These are phyloP conservation scores for Cryptosporidium bovis DNA, from an alignment of 169 alveolate species.

Conservation along the genomic window DNA sequence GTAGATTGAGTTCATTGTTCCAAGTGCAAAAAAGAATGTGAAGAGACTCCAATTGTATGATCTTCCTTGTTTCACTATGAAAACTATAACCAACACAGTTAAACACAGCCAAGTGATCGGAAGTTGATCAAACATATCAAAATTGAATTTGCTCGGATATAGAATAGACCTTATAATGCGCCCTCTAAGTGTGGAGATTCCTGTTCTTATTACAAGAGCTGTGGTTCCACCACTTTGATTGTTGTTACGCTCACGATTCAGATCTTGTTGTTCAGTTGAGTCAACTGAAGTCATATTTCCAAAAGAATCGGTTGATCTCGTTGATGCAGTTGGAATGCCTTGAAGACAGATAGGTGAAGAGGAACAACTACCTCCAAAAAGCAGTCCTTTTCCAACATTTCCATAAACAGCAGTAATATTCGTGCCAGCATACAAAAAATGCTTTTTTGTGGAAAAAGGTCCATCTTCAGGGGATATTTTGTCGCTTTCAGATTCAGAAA, in stretches of 20 bases:
- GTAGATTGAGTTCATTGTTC: slow-evolving; percentile 68
- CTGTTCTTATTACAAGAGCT: slow-evolving; percentile 90
- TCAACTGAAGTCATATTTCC: slow-evolving; percentile 7
- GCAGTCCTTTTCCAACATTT: slow-evolving; percentile 38
- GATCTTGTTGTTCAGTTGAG: neutral
- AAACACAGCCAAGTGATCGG: slow-evolving; percentile 75
- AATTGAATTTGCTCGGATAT: slow-evolving; percentile 89
- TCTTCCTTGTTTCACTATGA: slow-evolving; percentile 74
- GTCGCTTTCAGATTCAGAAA: slow-evolving; percentile 76
- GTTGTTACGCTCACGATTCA: neutral
- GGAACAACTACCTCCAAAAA: neutral
- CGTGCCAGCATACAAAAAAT: slow-evolving; percentile 80
- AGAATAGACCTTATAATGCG: slow-evolving; percentile 91
- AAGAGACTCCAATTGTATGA: slow-evolving; percentile 85
- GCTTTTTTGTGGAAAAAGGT: slow-evolving; percentile 74
- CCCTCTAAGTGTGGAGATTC: slow-evolving; percentile 90
- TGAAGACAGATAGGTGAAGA: slow-evolving; percentile 8
- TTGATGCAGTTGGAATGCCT: slow-evolving; percentile 32
- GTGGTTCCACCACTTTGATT: neutral
- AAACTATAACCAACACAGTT: slow-evolving; percentile 65
- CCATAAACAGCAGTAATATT: slow-evolving; percentile 72
- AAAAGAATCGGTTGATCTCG: slow-evolving; percentile 60
- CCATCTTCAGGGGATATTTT: slow-evolving; percentile 79
- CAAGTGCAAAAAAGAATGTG: slow-evolving; percentile 86
- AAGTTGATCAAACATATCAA: slow-evolving; percentile 76